Percentiles rank a stretch among this genome's conserved stretches.
Evolutionary conservation across 108 stramenopile genomes (phyloP).

Genomic region (Aurantiochytrium sp.): DNA sequence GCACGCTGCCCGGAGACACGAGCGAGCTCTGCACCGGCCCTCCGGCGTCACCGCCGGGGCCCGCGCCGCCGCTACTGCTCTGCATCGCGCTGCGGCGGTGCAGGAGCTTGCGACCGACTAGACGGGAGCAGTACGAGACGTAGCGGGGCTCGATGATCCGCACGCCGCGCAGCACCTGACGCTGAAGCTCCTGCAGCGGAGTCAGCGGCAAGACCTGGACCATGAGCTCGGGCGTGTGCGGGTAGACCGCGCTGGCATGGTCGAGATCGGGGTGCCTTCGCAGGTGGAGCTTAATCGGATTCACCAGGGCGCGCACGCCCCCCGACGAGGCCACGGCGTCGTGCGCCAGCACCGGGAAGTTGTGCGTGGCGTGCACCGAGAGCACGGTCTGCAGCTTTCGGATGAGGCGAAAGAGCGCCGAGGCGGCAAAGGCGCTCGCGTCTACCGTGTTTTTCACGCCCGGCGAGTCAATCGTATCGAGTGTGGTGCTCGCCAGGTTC

Average conservation of each 20-base stretch:
- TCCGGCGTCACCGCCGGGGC: background rate
- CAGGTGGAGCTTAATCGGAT: background rate
- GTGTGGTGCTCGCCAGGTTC: background rate
- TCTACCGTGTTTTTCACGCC: background rate
- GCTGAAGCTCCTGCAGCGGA: background rate
- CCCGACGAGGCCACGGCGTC: background rate
- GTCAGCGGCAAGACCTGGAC: background rate
- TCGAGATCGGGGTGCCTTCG: background rate
- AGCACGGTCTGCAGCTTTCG: constrained; percentile 8
- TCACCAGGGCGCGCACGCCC: constrained; percentile 8
- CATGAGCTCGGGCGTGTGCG: background rate
- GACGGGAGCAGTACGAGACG: background rate
- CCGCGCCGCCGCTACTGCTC: background rate
- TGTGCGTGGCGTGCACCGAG: background rate
- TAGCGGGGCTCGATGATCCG: background rate
- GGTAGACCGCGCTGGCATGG: background rate
- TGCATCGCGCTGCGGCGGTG: background rate
- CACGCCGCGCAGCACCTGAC: background rate
- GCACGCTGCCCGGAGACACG: background rate
- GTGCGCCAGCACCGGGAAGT: constrained; percentile 4
- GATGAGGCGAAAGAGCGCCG: background rate
- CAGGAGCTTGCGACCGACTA: constrained; percentile 21
- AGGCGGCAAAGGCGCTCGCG: background rate
- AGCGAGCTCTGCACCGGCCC: background rate
- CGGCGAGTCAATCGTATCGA: background rate